Evolutionary conservation across 139 green algal species (phyloP).

Genomic region (Klebsormidium nitens): DNA sequence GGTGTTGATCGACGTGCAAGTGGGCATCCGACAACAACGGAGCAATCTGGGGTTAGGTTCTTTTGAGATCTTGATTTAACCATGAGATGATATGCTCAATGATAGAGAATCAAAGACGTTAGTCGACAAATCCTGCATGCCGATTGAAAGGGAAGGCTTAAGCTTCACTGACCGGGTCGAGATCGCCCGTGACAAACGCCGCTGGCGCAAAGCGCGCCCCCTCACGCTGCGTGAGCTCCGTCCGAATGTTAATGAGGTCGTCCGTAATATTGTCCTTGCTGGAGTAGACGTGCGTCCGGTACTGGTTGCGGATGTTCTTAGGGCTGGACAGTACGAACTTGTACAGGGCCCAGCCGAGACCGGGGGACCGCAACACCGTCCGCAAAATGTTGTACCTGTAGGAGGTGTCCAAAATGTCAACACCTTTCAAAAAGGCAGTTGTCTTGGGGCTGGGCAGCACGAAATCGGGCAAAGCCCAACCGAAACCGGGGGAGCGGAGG

Average conservation of each 20-base stretch:
- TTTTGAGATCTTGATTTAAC: no score
- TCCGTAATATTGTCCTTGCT: slow-evolving; percentile 14
- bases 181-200: slow-evolving; percentile 7
- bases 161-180: slow-evolving; percentile 7
- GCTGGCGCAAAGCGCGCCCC: slow-evolving; percentile 25
- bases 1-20: no score
- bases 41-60: no score
- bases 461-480: no score
- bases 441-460: no score
- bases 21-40: no score
- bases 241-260: slow-evolving; percentile 11
- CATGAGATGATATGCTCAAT: no score
- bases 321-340: slow-evolving; percentile 2
- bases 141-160: no score
- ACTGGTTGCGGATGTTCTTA: slow-evolving; percentile 27
- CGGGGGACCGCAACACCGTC: slow-evolving; percentile 1
- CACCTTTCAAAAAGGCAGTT: no score
- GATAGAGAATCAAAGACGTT: no score
- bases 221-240: background rate
- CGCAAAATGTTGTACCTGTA: slow-evolving; percentile 15
- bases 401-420: background rate
- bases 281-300: slow-evolving; percentile 25
- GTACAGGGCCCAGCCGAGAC: slow-evolving; percentile 28
- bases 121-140: no score
- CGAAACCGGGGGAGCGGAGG: no score